Evolutionary conservation across 345 rosid genomes (phyloP), one percentile per base, ranked within the genome.

Genomic region (Rhodamnia rubescens): DNA sequence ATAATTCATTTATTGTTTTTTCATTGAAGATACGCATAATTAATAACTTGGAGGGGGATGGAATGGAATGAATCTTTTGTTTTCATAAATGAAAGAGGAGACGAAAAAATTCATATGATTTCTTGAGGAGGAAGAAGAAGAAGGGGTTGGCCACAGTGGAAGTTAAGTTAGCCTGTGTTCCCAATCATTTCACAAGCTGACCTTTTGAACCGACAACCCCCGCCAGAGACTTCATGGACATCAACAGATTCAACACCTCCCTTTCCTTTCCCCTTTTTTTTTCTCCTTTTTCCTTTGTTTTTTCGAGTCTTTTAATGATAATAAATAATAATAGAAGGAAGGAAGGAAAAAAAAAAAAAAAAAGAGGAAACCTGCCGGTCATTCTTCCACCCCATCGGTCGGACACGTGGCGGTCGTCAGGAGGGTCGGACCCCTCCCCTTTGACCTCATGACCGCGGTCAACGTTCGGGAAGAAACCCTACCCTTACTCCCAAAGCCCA

Each of bases 141-240:
- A 6, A 6, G 51, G 51, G 11, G 51, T 49, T 49, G 51, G 51
- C 51, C 51, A 49, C 74, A 58, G 36, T 78, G 84, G 85, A 36
- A 36, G 40, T 5, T 47, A 8, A 18, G 49, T 85, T 58, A 36
- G 90, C 87, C 86, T 58, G 82, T 69, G 82, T 86, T 90, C 80
- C 93, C 94, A 92, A 95, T 95, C 93, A 94, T 93, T 94, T 90
- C 92, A 87, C 84, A 56, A 85, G 90, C 94, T 91, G 92, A 92
- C 91, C 88, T 89, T 93, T 91, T 32, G 90, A 90, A 90, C 94
- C 93, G 84, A 88, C 92, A 89, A 80, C 74, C 84, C 85, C 74
- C 85, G 83, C 86, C 84, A 51, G 82, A 64, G 32, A 36, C 87
- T 85, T 83, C 51, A 32, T 36, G 24, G 18, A 69, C 78, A 32